Evolutionary conservation across 129 eudicot species (phyloP).

Genomic region (Chrysanthemum seticuspe): DNA sequence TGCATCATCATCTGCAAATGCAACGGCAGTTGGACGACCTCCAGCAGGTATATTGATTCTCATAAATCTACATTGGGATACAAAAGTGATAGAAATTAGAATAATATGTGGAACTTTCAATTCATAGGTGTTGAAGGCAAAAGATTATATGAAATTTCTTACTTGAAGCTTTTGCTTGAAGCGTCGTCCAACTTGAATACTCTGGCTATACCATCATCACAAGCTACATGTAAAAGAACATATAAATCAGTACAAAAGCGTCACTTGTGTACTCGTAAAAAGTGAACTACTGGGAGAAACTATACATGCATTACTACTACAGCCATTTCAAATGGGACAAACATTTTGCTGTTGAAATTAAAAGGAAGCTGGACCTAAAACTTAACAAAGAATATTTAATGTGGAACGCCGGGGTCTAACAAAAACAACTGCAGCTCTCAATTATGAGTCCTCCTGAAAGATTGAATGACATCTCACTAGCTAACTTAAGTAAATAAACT

Average conservation of each 20-base stretch:
- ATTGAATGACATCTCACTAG: not conserved
- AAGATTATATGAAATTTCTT: slow-evolving; percentile 18
- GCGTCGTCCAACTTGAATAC: slow-evolving; percentile 90
- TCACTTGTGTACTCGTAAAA: slow-evolving; percentile 1
- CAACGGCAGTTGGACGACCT: slow-evolving; percentile 80
- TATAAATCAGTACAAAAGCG: slow-evolving; percentile 22
- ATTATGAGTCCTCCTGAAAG: not conserved
- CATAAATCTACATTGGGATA: slow-evolving; percentile 56
- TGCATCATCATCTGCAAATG: slow-evolving; percentile 80
- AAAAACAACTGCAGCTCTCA: not conserved
- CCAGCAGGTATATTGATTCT: slow-evolving; percentile 91
- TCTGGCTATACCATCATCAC: slow-evolving; percentile 88
- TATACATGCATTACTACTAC: not conserved
- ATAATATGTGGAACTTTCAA: not conserved
- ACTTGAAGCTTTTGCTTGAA: slow-evolving; percentile 94
- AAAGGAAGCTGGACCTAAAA: slow-evolving; percentile 4
- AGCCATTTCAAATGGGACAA: not conserved
- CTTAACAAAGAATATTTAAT: not conserved
- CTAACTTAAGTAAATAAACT: not conserved
- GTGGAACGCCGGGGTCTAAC: not conserved
- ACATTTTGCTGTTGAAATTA: not conserved
- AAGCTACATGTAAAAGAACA: slow-evolving; percentile 60
- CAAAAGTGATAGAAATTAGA: slow-evolving; percentile 3
- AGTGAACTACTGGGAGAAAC: not conserved
- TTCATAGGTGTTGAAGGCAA: slow-evolving; percentile 4